A percentile compares a stretch with the other conserved stretches of the same genome.
Evolutionary conservation across 2,329 filamentous ascomycete species (phyloP).

Genomic region (Fusarium pseudograminearum): DNA sequence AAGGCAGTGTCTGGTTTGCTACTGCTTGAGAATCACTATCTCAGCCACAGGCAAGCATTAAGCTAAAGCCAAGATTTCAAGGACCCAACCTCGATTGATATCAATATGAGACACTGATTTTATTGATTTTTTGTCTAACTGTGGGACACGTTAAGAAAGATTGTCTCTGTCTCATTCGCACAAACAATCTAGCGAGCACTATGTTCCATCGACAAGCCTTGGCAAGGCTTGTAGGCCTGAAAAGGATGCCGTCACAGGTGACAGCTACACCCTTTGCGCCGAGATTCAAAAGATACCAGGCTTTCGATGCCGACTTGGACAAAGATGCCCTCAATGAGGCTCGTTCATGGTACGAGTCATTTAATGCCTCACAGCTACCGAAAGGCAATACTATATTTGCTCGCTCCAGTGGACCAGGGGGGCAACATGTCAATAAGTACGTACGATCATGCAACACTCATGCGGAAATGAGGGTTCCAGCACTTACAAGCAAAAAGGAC

Average conservation of each 20-base stretch:
- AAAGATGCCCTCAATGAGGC: slow-evolving; percentile 63
- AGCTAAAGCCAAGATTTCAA: slow-evolving; percentile 16
- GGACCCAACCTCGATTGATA: slow-evolving; percentile 2
- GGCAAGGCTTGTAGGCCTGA: slow-evolving; percentile 1
- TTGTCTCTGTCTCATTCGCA: not conserved
- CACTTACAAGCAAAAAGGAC: slow-evolving; percentile 63
- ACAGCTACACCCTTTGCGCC: slow-evolving; percentile 15
- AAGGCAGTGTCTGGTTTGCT: slow-evolving; percentile 35
- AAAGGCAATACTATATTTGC: slow-evolving; percentile 66
- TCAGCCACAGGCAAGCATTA: slow-evolving; percentile 31
- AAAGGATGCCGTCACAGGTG: not conserved
- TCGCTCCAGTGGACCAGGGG: slow-evolving; percentile 71
- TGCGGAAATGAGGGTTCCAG: slow-evolving; percentile 53
- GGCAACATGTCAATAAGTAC: slow-evolving; percentile 73
- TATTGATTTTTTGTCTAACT: not conserved
- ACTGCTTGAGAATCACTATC: slow-evolving; percentile 16
- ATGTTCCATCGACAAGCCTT: slow-evolving; percentile 35
- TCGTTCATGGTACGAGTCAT: slow-evolving; percentile 63
- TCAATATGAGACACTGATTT: slow-evolving; percentile 9
- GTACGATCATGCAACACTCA: slow-evolving; percentile 42
- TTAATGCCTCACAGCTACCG: slow-evolving; percentile 60
- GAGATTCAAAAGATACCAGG: slow-evolving; percentile 57
- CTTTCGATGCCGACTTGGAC: slow-evolving; percentile 64
- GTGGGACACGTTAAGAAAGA: not conserved
- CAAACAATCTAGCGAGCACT: not conserved